A percentile compares a stretch with the other conserved stretches of the same genome.
Evolutionary conservation across 495 filamentous ascomycete species (phyloP).

Genomic region (Umbilicaria muhlenbergii): DNA sequence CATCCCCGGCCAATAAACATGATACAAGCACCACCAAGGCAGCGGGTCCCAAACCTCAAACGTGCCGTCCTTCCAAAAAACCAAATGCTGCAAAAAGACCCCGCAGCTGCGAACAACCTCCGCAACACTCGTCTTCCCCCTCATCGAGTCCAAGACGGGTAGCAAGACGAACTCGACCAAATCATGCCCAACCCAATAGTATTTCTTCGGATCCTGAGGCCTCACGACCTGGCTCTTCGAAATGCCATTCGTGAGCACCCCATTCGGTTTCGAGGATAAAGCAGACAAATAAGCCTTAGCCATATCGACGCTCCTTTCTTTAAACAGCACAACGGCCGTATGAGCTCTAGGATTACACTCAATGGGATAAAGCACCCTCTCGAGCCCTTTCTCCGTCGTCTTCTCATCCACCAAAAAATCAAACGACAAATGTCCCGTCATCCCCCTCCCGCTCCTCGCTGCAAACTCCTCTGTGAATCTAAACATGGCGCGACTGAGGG

Average conservation of each 20-base stretch:
- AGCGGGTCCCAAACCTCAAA: constrained; percentile 45
- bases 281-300: constrained; percentile 24
- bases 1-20: constrained; percentile 42
- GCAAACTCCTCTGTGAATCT: constrained; percentile 44
- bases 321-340: constrained; percentile 40
- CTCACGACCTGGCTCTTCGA: neutral
- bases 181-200: constrained; percentile 47
- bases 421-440: constrained; percentile 59
- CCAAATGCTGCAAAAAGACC: constrained; percentile 26
- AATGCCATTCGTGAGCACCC: constrained; percentile 1
- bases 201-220: constrained; percentile 4
- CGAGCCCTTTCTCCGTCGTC: constrained; percentile 15
- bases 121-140: neutral
- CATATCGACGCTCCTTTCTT: constrained; percentile 16
- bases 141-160: constrained; percentile 19
- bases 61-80: constrained; percentile 43
- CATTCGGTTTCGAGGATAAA: constrained; percentile 11
- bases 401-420: constrained; percentile 45
- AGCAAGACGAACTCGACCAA: constrained; percentile 31
- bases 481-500: constrained; percentile 40
- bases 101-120: constrained; percentile 11
- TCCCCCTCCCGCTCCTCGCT: constrained; percentile 22
- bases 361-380: constrained; percentile 33
- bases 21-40: constrained; percentile 41
- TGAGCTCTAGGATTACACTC: constrained; percentile 49